Percentiles rank a stretch among this genome's conserved stretches.
phyloP scores from a whole-genome alignment of 225 moss, liverwort and hornwort genomes.

The Sphagnum contortum region DNA sequence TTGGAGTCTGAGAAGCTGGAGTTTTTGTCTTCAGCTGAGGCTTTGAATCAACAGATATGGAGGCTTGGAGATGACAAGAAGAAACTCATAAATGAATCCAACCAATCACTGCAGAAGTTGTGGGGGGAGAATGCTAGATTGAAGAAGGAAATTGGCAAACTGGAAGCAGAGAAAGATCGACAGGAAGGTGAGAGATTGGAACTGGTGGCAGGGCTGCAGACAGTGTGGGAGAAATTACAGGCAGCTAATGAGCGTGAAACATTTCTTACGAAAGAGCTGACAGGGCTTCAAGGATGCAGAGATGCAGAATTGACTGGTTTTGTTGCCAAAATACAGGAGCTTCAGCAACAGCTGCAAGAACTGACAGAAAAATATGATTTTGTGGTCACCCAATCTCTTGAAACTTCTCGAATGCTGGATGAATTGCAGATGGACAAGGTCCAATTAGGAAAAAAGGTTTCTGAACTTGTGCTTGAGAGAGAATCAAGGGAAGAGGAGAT shows the following conservation, averaged over 20 bases:
- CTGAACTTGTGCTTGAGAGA: no score
- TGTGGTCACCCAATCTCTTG: constrained; percentile 14
- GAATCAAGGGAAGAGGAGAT: no score
- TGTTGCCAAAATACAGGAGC: constrained; percentile 23
- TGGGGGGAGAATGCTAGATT: constrained; percentile 30
- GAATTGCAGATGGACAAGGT: constrained; percentile 29
- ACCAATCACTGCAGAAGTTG: constrained; percentile 22
- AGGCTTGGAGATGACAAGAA: constrained; percentile 31
- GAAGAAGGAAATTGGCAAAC: constrained; percentile 21
- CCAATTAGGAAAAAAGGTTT: no score
- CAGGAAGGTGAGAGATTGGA: constrained; percentile 15
- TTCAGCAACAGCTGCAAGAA: constrained; percentile 21
- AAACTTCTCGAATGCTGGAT: constrained; percentile 24
- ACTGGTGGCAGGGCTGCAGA: no score
- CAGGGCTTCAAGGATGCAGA: constrained; percentile 22
- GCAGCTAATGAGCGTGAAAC: constrained; percentile 30
- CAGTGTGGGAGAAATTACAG: constrained; percentile 41
- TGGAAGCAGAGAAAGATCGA: constrained; percentile 38
- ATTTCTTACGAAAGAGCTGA: constrained; percentile 27
- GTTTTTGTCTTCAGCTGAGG: constrained; percentile 10
- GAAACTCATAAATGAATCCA: constrained; percentile 20
- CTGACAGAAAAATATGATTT: constrained; percentile 16
- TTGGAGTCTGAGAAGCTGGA: constrained; percentile 29
- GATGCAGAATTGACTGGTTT: constrained; percentile 19
- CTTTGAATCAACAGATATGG: constrained; percentile 17